These are phyloP conservation scores for Stagonosporopsis vannaccii DNA, from an alignment of 2,329 filamentous ascomycete genomes.

Conservation along the genomic window DNA sequence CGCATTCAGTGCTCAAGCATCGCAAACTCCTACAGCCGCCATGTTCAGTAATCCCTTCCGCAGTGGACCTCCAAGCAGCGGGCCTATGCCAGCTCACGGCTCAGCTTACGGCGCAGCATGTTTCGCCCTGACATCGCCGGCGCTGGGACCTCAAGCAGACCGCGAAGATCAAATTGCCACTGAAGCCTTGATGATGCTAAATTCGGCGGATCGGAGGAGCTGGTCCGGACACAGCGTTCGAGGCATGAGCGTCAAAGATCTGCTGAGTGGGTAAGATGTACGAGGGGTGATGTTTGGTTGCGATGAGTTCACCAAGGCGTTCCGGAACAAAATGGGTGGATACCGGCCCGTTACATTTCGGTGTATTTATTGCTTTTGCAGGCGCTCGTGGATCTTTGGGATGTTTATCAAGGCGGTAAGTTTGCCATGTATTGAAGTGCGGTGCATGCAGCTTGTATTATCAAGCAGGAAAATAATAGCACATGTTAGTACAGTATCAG, in stretches of 20 bases:
- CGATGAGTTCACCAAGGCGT: neutral
- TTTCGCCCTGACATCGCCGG: conserved; percentile 48
- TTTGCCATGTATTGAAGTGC: neutral
- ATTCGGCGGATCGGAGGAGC: conserved; percentile 71
- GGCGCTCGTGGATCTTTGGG: conserved; percentile 1
- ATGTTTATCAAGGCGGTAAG: neutral
- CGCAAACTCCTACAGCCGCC: conserved; percentile 32
- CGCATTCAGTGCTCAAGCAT: conserved; percentile 52
- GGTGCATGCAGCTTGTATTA: neutral
- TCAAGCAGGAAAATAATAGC: neutral
- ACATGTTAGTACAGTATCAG: neutral
- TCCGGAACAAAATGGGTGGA: conserved; percentile 3
- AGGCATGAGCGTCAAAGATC: conserved; percentile 57
- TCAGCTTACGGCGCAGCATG: conserved; percentile 35
- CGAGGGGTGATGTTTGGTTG: neutral
- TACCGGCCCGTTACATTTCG: neutral
- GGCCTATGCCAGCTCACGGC: conserved; percentile 26
- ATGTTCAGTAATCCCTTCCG: conserved; percentile 38
- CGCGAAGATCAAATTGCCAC: conserved; percentile 75
- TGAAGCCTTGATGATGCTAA: conserved; percentile 86
- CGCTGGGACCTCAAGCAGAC: conserved; percentile 46
- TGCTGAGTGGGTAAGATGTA: conserved; percentile 47
- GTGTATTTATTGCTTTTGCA: neutral
- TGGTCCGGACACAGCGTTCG: conserved; percentile 47
- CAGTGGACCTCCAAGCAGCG: conserved; percentile 34